phyloP scores from a whole-genome alignment of 768 basidiomycete species.

The Pleurotus salmoneostramineus region DNA sequence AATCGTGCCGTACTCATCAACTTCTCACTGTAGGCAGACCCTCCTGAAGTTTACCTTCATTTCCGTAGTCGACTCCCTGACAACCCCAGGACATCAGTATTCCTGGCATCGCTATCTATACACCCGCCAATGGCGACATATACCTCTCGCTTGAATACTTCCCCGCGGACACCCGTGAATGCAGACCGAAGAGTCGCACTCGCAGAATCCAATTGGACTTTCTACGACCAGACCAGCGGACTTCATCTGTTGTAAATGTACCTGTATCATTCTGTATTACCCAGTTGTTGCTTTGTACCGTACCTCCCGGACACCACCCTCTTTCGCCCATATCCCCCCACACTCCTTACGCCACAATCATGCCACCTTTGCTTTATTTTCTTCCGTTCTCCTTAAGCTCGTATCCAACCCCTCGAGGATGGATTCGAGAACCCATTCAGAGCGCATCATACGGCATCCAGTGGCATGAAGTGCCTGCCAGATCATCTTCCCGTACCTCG shows the following conservation, averaged over 20 bases:
- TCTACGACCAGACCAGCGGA: neutral
- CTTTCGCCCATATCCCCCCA: neutral
- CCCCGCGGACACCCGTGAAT: neutral
- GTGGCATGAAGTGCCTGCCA: neutral
- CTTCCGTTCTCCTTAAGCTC: neutral
- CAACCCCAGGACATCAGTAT: neutral
- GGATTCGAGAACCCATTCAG: too few species aligned
- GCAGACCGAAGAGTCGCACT: too few species aligned
- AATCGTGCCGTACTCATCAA: neutral
- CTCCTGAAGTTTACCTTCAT: neutral
- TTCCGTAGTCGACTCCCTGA: neutral
- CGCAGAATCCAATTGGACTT: neutral
- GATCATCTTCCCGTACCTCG: neutral
- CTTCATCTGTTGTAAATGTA: neutral
- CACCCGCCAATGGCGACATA: neutral
- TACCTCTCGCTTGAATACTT: neutral
- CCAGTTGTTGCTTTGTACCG: neutral
- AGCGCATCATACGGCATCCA: neutral
- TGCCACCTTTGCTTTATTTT: neutral
- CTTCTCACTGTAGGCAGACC: slow-evolving; percentile 5
- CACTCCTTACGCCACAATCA: neutral
- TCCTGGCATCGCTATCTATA: neutral
- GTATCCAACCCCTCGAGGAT: neutral
- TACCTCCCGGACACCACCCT: neutral
- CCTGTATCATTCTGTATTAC: neutral